Evolutionary conservation across 495 filamentous ascomycete genomes (phyloP), one percentile per base, ranked within the genome.

Genomic region (Penicillium malachiteum): DNA sequence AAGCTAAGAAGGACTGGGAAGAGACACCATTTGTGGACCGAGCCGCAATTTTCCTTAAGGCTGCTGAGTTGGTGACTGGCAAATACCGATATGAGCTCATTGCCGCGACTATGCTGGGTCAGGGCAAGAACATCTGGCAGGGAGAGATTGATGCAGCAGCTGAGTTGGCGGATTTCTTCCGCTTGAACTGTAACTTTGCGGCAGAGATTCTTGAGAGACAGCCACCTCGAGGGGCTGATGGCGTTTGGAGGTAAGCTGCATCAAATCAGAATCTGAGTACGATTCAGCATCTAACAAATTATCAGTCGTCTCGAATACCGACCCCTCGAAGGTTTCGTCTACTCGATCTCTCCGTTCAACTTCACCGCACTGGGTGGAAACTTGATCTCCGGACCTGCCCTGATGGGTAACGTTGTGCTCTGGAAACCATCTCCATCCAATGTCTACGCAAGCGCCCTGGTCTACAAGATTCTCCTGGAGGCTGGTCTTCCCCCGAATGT

Each of bases 111-210:
- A 96, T 97, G 82, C 77, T 96, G 8, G 93, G 93, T 31, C 93
- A 97, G 70, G 93, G 93, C 46, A 97, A 97, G 79, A 97, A 96
- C 67, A 88, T 89, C 16, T 97, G 92, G 91, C 93, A 97, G 68
- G 93, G 89, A 42, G 93, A 97, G 78, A 96, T 97, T 58, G 93
- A 97, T 73, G 86, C 92, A 17, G 92, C 92, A 2, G 92, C 93
- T 1, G 93, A 97, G 71, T 72, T 96, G 51, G 87, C 84, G 52
- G 92, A 97, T 68, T 97, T 97, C 74, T 78, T 96, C 50, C 81
- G 87, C 52, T 91, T 90, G 73, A 92, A 89, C 69, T 87, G 89
- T 54, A 79, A 86, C 58, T 90, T 82, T 63, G 89, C 88, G 11
- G 85, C 89, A 55, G 86, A 91, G 70, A 69, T 92, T 38, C 85